Base-by-base conservation (phyloP, 1,284 basidiomycete genomes). In the Melampsora americana region DNA sequence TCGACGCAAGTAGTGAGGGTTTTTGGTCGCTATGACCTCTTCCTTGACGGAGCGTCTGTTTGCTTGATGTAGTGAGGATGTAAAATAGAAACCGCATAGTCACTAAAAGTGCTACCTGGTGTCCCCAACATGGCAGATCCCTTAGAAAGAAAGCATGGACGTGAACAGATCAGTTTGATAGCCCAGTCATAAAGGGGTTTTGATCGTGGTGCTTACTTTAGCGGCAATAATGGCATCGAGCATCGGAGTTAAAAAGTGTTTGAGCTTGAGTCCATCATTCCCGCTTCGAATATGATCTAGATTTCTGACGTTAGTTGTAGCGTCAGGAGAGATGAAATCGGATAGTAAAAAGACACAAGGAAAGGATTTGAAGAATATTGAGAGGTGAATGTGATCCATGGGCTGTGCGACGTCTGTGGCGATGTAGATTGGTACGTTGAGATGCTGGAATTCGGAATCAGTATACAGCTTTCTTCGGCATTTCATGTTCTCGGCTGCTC, bases 201-300 rank as follows among this genome's bases (percentile, higher is more conserved):
- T 89, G 0, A 88, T 86, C 44, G 90, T 85, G n/a, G 80, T 83
- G 79, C 84, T 82, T 1, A 88, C 88, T 69, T 85, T 85, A 0
- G 87, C 86, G 28, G 87, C 86, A 42, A 91, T 86, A 83, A 90
- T 85, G 9, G 88, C 89, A 80, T 92, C 90, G 42, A 92, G 80
- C 72, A 91, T 86, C 0, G 90, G 88, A 30, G 86, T 79, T 23
- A 90, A 77, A 80, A 88, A 88, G 9, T 80, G 79, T 32, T 82
- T 84, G 67, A 91, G 82, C 42, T 77, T 80, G 23, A 88, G 83
- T 1, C 85, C 86, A 80, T 91, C 90, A 53, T 86, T 83, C 12
- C 80, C 83, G 78, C 87, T 89, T 44, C 60, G 60, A 20, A 70
- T 23, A 7, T 32, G 20, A 39, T 42, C 7, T 70, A 7, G 53